A percentile compares a stretch with the other conserved stretches of the same genome.
Conservation (phyloP, 371 early-diverging fungal genomes). For the Mortierella sp. region DNA sequence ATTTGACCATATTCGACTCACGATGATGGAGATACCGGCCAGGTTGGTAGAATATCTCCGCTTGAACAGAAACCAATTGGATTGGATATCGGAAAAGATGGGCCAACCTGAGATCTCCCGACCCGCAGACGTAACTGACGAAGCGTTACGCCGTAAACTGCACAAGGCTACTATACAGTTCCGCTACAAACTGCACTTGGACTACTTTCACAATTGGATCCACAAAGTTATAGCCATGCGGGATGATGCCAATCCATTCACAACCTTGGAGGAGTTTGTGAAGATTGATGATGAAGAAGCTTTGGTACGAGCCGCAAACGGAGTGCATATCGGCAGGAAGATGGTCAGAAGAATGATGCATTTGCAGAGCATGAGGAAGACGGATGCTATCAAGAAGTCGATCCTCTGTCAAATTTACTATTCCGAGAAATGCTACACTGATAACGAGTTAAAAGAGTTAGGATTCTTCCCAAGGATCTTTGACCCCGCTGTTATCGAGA, state of each 20-base stretch:
- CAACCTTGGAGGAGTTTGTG: conserved; percentile 27
- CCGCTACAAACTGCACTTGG: conserved; percentile 29
- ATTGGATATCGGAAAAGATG: conserved; percentile 18
- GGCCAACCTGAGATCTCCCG: not conserved
- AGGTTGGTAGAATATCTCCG: not conserved
- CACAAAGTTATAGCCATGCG: conserved; percentile 22
- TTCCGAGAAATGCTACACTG: conserved; percentile 25
- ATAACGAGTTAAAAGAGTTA: conserved; percentile 32
- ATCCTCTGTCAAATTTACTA: conserved; percentile 29
- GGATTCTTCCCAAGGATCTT: conserved; percentile 47
- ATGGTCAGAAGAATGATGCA: not conserved
- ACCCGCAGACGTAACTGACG: not conserved
- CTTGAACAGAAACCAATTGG: conserved; percentile 7
- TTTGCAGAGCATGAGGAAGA: not conserved
- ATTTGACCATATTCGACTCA: conserved; percentile 44
- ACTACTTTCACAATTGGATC: conserved; percentile 33
- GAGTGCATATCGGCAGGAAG: conserved; percentile 18
- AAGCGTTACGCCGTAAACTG: conserved; percentile 5
- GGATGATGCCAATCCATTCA: conserved; percentile 27
- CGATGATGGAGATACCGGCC: conserved; percentile 25
- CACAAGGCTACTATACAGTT: not conserved
- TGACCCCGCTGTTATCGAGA: conserved; percentile 12
- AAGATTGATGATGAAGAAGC: conserved; percentile 7
- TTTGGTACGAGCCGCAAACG: conserved; percentile 21
- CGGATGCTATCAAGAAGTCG: conserved; percentile 30